phyloP scores from a whole-genome alignment of 768 basidiomycete species.

The Cystofilobasidium ferigula region DNA sequence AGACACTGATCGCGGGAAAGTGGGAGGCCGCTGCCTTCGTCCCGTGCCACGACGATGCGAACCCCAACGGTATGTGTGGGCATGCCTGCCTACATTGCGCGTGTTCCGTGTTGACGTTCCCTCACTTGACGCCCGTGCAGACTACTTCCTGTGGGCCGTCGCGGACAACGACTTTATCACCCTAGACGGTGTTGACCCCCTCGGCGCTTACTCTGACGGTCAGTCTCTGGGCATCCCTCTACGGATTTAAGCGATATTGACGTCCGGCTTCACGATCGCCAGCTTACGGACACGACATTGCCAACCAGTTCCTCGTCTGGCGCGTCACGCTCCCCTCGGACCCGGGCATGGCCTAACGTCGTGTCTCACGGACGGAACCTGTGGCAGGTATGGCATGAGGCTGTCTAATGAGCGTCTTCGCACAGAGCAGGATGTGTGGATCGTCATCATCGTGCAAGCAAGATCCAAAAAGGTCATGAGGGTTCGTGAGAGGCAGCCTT shows the following conservation, averaged over 20 bases:
- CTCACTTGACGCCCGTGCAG: no score
- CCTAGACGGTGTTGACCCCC: conserved; percentile 47
- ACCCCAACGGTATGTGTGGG: background rate
- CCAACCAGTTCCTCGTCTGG: conserved; percentile 56
- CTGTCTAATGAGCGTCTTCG: no score
- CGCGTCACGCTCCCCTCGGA: conserved; percentile 47
- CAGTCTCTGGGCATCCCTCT: background rate
- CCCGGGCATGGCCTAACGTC: background rate
- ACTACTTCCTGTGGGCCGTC: conserved; percentile 59
- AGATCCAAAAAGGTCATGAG: no score
- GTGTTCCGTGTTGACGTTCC: background rate
- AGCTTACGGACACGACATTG: conserved; percentile 40
- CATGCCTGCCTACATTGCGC: no score
- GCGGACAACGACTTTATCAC: conserved; percentile 58
- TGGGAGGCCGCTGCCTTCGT: conserved; percentile 57
- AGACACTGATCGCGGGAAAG: conserved; percentile 52
- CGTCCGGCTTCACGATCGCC: no score
- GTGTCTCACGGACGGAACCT: no score
- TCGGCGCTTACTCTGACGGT: conserved; percentile 45
- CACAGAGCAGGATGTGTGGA: no score
- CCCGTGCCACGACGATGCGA: background rate
- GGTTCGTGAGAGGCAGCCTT: no score
- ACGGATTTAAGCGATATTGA: background rate
- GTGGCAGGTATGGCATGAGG: no score
- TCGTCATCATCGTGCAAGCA: no score